Evolutionary conservation across 139 green algal species (phyloP), one percentile per base, ranked within the genome.

Genomic region (Gonium pectorale): DNA sequence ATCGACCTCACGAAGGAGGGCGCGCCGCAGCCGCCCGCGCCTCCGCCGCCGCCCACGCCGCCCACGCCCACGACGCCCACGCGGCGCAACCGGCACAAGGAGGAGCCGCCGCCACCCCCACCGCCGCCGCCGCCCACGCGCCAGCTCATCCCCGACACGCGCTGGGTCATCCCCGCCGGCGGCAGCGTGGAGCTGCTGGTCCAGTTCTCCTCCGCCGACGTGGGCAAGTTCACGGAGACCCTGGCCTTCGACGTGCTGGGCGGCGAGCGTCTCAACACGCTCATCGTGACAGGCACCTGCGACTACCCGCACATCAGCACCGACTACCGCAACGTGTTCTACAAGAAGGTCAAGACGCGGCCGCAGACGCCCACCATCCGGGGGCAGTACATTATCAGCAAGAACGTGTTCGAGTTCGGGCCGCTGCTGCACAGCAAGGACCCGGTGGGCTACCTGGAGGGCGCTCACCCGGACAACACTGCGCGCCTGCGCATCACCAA

Each of bases 401-500:
- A 88, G 49, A 80, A 80, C 66, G 43, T 87, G 40, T 96, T 96
- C 82, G 94, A 97, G 88, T 97, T 97, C 85, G 94, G 94, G 21
- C 94, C 94, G 26, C 87, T 97, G 81, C 88, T 96, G 27, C 59
- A 83, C 31, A 83, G 77, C 70, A 94, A 92, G 88, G 82, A 89
- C 78, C 72, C 69, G 43, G 49, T 68, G 35, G 87, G 80, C 29
- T 90, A 86, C 67, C 56, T 77, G 35, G 86, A 93, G 59, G 90
- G 89, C 0, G 37, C 68, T 0, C 90, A 95, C 54, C 87, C 88
- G 9, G 91, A 94, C 59, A 91, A 97, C 85, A 90, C 79, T 2
- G 89, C 90, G 44, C 88, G 89, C 80, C 79, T 97, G 35, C 89
- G 93, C 59, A 96, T 97, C 90, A 95, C 91, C 38, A 97, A 97